Base-by-base conservation (phyloP, 768 basidiomycete species). In the Boletus vinaceobasis region DNA sequence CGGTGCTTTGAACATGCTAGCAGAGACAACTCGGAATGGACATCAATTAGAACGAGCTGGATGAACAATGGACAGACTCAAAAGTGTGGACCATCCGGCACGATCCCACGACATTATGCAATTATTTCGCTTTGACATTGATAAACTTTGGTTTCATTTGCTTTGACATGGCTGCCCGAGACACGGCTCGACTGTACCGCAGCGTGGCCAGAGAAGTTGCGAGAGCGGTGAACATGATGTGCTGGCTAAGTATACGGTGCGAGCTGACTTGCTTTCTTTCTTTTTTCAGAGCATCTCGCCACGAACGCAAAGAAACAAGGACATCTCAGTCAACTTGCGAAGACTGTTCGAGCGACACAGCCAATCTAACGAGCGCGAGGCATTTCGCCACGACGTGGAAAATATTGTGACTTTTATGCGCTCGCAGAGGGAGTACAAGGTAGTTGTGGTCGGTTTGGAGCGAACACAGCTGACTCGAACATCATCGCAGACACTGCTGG, bases 361-460 rank as follows among this genome's bases (percentile, higher is more conserved):
- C 48, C 61, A 61, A 52, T 62, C 69, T 9, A 33, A 33, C 32
- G 56, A 60, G 42, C 37, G 37, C 43, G 57, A 39, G 55, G 57
- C 33, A 55, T 71, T 81, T 29, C 65, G 74, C 15, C 71, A 74
- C 11, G 85, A 85, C 59, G 66, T 85, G n/a, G 73, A 81, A 55
- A 83, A 87, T 60, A 76, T 79, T 3, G 68, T 83, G 38, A 75
- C 84, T 5, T 93, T 93, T 69, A 67, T 96, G 69, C 74, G 74
- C 40, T 83, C 90, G 8, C 86, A 91, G 64, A 75, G 88, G 56
- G 80, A 84, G 65, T 78, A 96, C 76, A 89, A 88, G 77, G 93
- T 88, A 46, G 65, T 76, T 32, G 65, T 26, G 19, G 50, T 46
- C 43, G 14, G 21, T 39, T 15, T 6, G 21, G 55, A 27, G 23